phyloP scores from a whole-genome alignment of 73 alveolate species.

The Paramecium tetraurelia region DNA sequence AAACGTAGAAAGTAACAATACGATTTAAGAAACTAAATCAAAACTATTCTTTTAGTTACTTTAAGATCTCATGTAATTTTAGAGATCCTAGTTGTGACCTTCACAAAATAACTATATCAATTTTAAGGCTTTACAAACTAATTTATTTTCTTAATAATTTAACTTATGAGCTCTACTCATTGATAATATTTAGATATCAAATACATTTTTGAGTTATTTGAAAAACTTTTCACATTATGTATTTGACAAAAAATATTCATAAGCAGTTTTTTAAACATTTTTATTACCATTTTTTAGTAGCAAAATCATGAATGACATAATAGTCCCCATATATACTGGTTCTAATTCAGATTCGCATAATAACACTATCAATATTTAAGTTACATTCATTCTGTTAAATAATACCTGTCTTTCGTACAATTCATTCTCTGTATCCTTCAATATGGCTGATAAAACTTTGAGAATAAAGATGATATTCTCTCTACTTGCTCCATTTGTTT shows the following conservation, averaged over 20 bases:
- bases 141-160: conserved; percentile 42
- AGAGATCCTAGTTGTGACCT: conserved; percentile 59
- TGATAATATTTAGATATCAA: conserved; percentile 20
- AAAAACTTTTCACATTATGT: conserved; percentile 47
- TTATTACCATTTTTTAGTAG: conserved; percentile 10
- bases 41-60: conserved; percentile 52
- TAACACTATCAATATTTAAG: conserved; percentile 43
- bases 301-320: not conserved
- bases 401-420: conserved; percentile 32
- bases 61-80: conserved; percentile 63
- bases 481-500: conserved; percentile 51
- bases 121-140: conserved; percentile 45
- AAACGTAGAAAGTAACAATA: not conserved
- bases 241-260: conserved; percentile 29
- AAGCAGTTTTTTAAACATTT: conserved; percentile 45
- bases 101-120: conserved; percentile 65
- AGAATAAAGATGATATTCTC: conserved; percentile 46
- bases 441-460: conserved; percentile 15
- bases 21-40: conserved; percentile 43
- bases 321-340: not conserved
- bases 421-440: not conserved
- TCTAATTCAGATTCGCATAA: conserved; percentile 34
- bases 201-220: not conserved
- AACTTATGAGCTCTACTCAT: not conserved
- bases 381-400: conserved; percentile 44